Evolutionary conservation across 139 green algal species (phyloP).

Genomic region (Mesostigma viride): DNA sequence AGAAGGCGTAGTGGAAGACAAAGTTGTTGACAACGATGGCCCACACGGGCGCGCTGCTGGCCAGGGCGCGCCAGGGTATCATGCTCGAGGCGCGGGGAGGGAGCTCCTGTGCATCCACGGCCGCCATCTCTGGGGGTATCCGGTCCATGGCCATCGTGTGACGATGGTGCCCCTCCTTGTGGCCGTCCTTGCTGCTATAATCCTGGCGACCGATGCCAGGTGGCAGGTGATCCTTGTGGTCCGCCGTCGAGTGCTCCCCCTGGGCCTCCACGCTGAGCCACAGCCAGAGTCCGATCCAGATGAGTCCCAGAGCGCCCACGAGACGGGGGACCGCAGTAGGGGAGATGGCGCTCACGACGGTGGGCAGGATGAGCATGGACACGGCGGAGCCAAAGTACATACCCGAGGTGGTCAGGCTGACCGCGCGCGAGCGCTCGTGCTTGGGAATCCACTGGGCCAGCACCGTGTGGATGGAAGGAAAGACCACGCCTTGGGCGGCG

Average conservation of each 20-base stretch:
- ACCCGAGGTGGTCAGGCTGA: conserved; percentile 86
- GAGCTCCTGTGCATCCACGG: background rate
- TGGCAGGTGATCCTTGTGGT: too few relatives aligned
- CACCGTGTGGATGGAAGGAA: conserved; percentile 90
- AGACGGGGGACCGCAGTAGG: conserved; percentile 51
- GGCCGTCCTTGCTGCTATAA: too few relatives aligned
- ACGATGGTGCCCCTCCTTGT: too few relatives aligned
- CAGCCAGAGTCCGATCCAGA: conserved; percentile 60
- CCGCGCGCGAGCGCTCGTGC: conserved; percentile 66
- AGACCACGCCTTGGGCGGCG: conserved; percentile 80
- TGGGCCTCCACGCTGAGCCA: background rate
- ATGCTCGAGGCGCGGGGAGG: background rate
- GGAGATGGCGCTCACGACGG: conserved; percentile 24
- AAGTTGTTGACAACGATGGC: conserved; percentile 96
- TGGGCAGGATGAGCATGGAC: conserved; percentile 77
- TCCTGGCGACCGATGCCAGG: too few relatives aligned
- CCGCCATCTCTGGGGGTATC: conserved; percentile 16
- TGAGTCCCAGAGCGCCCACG: conserved; percentile 55
- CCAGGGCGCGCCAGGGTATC: conserved; percentile 58
- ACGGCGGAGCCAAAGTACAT: conserved; percentile 93
- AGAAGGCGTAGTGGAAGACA: conserved; percentile 96
- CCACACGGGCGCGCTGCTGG: conserved; percentile 68
- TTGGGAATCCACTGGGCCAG: conserved; percentile 80
- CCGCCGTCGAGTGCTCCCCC: background rate
- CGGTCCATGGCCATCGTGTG: background rate